A percentile compares a stretch with the other conserved stretches of the same genome.
Conservation (phyloP, 2,329 filamentous ascomycete genomes). For the Hypomyces rosellus region DNA sequence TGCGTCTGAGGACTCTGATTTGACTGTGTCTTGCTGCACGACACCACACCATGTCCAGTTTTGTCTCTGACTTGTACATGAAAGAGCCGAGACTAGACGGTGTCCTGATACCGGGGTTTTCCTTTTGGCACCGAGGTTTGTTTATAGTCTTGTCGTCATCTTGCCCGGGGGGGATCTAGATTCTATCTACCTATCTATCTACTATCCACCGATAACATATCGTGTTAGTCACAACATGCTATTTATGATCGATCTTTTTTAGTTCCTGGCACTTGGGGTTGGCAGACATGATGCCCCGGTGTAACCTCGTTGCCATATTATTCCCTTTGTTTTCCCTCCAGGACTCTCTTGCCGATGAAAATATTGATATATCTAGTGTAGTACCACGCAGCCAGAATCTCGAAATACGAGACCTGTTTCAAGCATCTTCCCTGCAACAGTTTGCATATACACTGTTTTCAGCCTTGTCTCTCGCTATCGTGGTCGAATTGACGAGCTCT, state of each 20-base stretch:
- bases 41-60: neutral
- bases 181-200: too few relatives aligned
- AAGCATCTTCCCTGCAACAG: neutral
- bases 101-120: too few relatives aligned
- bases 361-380: neutral
- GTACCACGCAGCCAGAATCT: neutral
- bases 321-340: too few relatives aligned
- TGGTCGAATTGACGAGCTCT: neutral
- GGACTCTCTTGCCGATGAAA: too few relatives aligned
- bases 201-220: too few relatives aligned
- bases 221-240: too few relatives aligned
- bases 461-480: neutral
- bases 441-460: neutral
- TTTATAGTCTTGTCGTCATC: too few relatives aligned
- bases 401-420: slow-evolving; percentile 6
- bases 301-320: neutral
- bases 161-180: too few relatives aligned
- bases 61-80: neutral
- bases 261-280: neutral
- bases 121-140: too few relatives aligned
- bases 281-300: neutral
- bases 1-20: slow-evolving; percentile 3
- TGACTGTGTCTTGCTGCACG: neutral
- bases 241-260: too few relatives aligned
- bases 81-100: too few relatives aligned